Percentiles rank a stretch among this genome's conserved stretches.
These are phyloP conservation scores for Podospora sp. DNA, from an alignment of 495 filamentous ascomycete species.

Conservation along the genomic window DNA sequence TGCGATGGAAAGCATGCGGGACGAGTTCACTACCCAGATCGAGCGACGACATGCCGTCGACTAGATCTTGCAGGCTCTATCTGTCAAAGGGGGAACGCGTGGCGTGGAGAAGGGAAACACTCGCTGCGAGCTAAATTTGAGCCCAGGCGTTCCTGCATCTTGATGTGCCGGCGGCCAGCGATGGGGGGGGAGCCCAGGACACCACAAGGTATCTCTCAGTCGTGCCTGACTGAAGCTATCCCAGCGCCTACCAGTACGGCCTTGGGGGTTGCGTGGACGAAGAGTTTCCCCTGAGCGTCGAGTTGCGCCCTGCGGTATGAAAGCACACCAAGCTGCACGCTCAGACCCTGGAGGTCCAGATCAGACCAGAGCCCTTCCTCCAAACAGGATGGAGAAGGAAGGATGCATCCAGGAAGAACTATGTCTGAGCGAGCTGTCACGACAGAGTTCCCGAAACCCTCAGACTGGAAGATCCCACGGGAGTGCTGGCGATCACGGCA, in stretches of 20 bases:
- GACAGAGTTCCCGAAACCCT: neutral
- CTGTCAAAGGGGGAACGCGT: neutral
- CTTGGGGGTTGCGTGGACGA: neutral
- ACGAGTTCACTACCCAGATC: neutral
- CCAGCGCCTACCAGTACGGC: neutral
- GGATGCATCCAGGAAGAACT: neutral
- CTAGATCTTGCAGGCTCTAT: neutral
- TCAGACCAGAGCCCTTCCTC: neutral
- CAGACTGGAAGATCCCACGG: constrained; percentile 1
- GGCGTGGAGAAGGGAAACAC: neutral
- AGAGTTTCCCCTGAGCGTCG: neutral
- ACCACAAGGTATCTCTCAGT: neutral
- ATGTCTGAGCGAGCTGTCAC: constrained; percentile 4
- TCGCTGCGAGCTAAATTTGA: neutral
- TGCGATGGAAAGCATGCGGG: neutral
- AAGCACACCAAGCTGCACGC: constrained; percentile 11
- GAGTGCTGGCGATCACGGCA: constrained; percentile 1
- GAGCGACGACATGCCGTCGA: neutral
- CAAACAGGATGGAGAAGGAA: neutral
- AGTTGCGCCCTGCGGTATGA: neutral
- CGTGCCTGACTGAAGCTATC: neutral
- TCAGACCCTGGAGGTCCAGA: constrained; percentile 17
- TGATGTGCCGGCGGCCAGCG: neutral
- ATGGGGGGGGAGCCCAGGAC: neutral
- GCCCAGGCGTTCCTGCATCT: neutral